Percentiles rank a stretch among this genome's conserved stretches.
phyloP scores from a whole-genome alignment of 345 rosid genomes.

The Eucalyptus caleyi region DNA sequence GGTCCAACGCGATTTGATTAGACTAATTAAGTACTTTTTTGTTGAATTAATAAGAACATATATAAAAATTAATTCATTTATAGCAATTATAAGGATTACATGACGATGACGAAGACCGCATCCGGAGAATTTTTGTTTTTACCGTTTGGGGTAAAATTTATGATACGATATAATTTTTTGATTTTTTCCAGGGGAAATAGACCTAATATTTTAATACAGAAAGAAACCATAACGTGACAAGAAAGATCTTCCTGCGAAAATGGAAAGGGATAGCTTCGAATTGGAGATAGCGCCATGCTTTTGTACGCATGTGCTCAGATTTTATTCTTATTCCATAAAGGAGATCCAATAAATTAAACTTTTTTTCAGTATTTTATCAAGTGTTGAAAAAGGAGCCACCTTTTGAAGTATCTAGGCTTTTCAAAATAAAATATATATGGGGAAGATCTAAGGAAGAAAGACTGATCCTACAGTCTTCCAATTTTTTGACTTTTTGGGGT shows the following conservation, averaged over 20 bases:
- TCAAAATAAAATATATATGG: neutral
- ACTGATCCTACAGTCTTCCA: neutral
- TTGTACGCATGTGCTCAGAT: neutral
- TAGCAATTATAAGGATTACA: neutral
- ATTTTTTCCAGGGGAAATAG: neutral
- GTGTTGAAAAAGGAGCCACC: neutral
- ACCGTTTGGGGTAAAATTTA: neutral
- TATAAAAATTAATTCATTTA: neutral
- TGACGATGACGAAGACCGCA: neutral
- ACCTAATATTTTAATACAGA: neutral
- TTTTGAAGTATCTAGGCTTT: neutral
- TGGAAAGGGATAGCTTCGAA: neutral
- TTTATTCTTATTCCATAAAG: neutral
- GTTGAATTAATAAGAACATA: neutral
- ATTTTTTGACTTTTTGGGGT: neutral
- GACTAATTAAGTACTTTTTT: neutral
- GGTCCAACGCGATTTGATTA: neutral
- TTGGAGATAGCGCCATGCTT: neutral
- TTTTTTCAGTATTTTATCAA: neutral
- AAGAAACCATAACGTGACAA: neutral
- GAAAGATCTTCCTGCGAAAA: neutral
- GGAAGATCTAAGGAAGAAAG: neutral
- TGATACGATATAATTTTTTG: neutral
- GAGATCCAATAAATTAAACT: neutral
- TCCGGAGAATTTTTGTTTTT: neutral